phyloP scores from a whole-genome alignment of 2,329 filamentous ascomycete species.

The Graphilbum ipis-grandicollis region DNA sequence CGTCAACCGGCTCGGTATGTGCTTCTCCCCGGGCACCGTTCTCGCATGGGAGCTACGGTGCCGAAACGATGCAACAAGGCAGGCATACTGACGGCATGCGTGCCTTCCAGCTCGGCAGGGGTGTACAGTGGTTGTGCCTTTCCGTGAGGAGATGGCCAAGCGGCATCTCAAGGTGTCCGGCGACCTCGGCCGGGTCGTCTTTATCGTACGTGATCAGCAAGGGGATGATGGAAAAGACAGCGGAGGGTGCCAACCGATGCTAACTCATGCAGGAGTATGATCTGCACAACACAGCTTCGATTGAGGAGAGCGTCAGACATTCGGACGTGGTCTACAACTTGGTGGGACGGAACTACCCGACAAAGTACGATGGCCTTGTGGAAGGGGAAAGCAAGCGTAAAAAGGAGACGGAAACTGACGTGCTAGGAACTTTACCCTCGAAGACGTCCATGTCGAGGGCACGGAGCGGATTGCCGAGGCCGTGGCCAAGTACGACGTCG shows the following conservation, averaged over 20 bases:
- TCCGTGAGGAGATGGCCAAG: constrained; percentile 94
- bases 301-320: constrained; percentile 91
- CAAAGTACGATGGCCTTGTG: constrained; percentile 45
- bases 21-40: no score
- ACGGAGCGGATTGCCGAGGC: constrained; percentile 84
- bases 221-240: no score
- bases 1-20: constrained; percentile 71
- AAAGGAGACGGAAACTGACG: no score
- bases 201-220: constrained; percentile 52
- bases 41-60: no score
- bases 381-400: background rate
- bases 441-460: constrained; percentile 86
- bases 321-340: constrained; percentile 97
- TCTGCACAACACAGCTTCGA: constrained; percentile 80
- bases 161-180: constrained; percentile 92
- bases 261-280: constrained; percentile 59
- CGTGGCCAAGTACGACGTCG: constrained; percentile 93
- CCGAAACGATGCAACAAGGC: no score
- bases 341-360: constrained; percentile 84
- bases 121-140: constrained; percentile 87
- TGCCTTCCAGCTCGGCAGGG: constrained; percentile 56
- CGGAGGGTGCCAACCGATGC: no score
- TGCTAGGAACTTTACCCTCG: constrained; percentile 72
- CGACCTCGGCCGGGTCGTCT: constrained; percentile 77
- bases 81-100: no score